Conservation (phyloP, 2,329 filamentous ascomycete genomes). For the Epichloe baconii region DNA sequence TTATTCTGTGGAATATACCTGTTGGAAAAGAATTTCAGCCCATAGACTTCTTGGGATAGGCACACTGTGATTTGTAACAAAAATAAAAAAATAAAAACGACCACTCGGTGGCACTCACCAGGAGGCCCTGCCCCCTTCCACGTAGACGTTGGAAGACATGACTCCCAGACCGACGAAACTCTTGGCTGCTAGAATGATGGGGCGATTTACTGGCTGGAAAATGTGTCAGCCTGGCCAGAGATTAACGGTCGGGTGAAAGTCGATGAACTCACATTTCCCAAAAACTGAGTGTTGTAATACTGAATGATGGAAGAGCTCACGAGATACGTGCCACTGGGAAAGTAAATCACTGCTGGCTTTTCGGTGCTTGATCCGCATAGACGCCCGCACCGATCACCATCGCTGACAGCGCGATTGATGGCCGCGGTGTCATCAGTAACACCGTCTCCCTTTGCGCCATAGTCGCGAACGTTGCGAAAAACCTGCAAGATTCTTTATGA, state of each 20-base stretch:
- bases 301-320: conserved; percentile 44
- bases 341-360: conserved; percentile 14
- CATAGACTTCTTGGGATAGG: too few species aligned
- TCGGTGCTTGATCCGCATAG: conserved; percentile 18
- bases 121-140: neutral
- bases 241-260: too few species aligned
- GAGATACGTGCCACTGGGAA: conserved; percentile 38
- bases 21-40: neutral
- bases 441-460: neutral
- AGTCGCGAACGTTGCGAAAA: neutral
- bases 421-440: conserved; percentile 29
- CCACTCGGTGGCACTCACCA: neutral
- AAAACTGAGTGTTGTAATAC: conserved; percentile 50
- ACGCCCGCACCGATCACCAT: conserved; percentile 21
- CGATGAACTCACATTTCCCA: conserved; percentile 18
- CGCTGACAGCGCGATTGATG: conserved; percentile 32
- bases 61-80: too few species aligned
- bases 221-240: too few species aligned
- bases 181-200: conserved; percentile 38
- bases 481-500: neutral
- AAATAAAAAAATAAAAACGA: too few species aligned
- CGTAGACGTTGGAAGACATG: conserved; percentile 33
- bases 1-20: conserved; percentile 33
- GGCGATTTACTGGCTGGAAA: conserved; percentile 11
- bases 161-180: conserved; percentile 42